Evolutionary conservation across 1,139 yeast species (phyloP).

Genomic region (Suhomyces panamericanus): DNA sequence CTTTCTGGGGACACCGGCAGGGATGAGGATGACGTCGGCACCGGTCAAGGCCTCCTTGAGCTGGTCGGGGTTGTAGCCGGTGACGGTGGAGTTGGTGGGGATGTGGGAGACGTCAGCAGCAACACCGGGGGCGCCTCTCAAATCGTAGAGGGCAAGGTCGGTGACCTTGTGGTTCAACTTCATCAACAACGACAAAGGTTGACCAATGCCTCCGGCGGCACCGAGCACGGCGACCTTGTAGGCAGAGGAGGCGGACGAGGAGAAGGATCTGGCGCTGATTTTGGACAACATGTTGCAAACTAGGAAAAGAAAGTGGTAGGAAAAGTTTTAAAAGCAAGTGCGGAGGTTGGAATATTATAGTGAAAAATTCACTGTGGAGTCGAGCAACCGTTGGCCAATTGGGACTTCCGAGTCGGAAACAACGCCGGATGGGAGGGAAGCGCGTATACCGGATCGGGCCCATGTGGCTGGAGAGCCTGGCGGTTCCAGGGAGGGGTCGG

Average conservation of each 20-base stretch:
- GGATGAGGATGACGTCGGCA: constrained; percentile 80
- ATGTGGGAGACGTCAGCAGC: constrained; percentile 91
- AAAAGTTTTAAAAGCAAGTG: constrained; percentile 7
- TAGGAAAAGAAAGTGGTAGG: constrained; percentile 6
- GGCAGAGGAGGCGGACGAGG: constrained; percentile 61
- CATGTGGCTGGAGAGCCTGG: not conserved
- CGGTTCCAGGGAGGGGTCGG: not conserved
- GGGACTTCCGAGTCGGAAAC: not conserved
- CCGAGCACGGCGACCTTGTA: constrained; percentile 78
- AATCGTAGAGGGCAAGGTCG: constrained; percentile 81
- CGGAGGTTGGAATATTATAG: constrained; percentile 4
- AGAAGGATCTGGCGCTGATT: constrained; percentile 65
- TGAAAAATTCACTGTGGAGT: constrained; percentile 4
- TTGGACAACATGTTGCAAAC: constrained; percentile 41
- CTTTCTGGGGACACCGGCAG: constrained; percentile 97
- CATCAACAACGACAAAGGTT: constrained; percentile 82
- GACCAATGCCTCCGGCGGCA: constrained; percentile 92
- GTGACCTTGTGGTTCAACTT: constrained; percentile 62
- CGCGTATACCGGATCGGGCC: not conserved
- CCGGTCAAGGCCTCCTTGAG: constrained; percentile 65
- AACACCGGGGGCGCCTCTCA: constrained; percentile 88
- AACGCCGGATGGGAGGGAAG: constrained; percentile 1
- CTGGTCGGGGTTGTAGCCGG: constrained; percentile 65
- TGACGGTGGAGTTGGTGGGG: constrained; percentile 73
- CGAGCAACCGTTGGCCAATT: not conserved